Base-by-base conservation (phyloP, 441 rosid species). In the Macaranga tanarius region DNA sequence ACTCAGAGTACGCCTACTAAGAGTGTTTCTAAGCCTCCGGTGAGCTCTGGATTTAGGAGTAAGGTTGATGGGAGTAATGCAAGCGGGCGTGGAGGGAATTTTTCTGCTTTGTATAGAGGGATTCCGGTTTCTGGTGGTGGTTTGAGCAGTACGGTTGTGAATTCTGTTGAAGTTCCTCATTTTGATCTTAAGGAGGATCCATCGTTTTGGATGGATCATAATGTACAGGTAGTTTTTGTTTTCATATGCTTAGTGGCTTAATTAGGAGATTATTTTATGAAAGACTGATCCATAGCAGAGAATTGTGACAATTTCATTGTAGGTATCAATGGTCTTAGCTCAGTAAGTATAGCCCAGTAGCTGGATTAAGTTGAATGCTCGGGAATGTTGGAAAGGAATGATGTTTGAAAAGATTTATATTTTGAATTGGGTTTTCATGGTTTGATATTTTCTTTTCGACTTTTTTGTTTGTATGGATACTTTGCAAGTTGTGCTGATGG, bases 121-220 rank as follows among this genome's bases (percentile, higher is more conserved):
- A 26, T 86, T 65, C 92, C 97, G 7, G 85, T 86, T 60, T 78
- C 90, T 63, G 64, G 82, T 66, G 90, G 84, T 69, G 89, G 84
- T 70, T 79, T 82, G 17, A 74, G 67, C 54, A 13, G 78, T 20
- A 81, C 87, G 0, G 77, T 84, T 75, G 92, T 90, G 76, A 91
- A 91, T 71, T 82, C 91, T 6, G 90, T 87, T 62, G 96, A 93
- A 84, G 98, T 93, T 3, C 94, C 99, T 87, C 97, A 96, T 84
- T 96, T 93, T 79, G 86, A 91, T 71, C 96, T 96, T 61, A 92
- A 86, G 73, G 99, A 93, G 66, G 92, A 96, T 81, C 97, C 98
- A 26, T 89, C 98, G 0, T 96, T 96, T 82, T 96, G 99, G 99
- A 89, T 96, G 97, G 98, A 96, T 76, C 98, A 95, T 75, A 95